Evolutionary conservation across 208 protist genomes (phyloP).

Genomic region (Trypanosoma melophagium): DNA sequence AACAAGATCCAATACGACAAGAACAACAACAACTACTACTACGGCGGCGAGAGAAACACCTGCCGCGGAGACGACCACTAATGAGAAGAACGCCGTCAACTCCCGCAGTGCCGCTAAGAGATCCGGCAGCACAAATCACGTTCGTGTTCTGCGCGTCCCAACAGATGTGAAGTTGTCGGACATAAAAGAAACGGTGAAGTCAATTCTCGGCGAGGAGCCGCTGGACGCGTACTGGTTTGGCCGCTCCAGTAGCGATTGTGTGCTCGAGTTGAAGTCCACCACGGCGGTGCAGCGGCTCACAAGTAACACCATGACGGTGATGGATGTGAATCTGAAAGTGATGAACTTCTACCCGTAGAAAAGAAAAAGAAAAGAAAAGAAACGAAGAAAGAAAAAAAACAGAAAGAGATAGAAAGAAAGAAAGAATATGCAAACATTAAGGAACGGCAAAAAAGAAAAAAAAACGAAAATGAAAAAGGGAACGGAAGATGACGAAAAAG

Average conservation of each 20-base stretch:
- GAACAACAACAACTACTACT: too few species aligned
- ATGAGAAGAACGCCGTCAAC: constrained; percentile 9
- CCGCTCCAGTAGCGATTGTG: constrained; percentile 47
- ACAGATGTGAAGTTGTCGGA: constrained; percentile 63
- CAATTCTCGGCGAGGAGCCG: constrained; percentile 22
- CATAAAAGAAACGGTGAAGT: constrained; percentile 46
- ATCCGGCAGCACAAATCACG: constrained; percentile 32
- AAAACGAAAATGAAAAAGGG: too few species aligned
- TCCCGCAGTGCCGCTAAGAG: constrained; percentile 8
- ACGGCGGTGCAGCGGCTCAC: constrained; percentile 31
- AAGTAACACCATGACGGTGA: constrained; percentile 33
- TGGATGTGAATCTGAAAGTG: constrained; percentile 20
- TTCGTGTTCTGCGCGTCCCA: constrained; percentile 59
- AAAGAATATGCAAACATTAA: too few species aligned
- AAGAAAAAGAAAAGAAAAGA: neutral
- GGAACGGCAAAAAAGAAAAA: neutral
- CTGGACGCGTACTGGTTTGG: constrained; percentile 77
- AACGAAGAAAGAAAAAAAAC: neutral
- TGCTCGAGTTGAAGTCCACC: constrained; percentile 43
- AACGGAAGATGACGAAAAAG: neutral
- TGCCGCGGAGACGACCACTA: neutral
- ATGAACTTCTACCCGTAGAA: constrained; percentile 30
- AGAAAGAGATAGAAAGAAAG: too few species aligned
- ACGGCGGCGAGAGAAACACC: neutral
- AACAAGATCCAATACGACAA: neutral